phyloP scores from a whole-genome alignment of 1,284 basidiomycete species.

The Mycosarcoma mackinlayi region DNA sequence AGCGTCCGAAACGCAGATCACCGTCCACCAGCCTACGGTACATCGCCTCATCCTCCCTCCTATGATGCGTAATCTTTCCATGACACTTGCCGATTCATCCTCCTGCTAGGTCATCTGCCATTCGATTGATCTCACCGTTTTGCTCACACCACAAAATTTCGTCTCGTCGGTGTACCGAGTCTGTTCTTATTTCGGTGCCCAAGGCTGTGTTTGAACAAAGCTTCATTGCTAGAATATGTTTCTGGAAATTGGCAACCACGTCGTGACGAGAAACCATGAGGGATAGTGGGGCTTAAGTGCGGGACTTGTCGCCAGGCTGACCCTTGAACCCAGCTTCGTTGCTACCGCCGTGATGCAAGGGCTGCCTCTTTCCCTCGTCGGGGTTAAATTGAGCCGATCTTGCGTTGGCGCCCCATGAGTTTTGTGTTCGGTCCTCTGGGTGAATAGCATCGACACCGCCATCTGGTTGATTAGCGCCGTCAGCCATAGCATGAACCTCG shows the following conservation, averaged over 20 bases:
- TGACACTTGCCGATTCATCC: no score
- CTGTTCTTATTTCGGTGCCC: no score
- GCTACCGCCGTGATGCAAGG: conserved; percentile 49
- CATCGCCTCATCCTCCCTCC: conserved; percentile 41
- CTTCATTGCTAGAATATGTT: no score
- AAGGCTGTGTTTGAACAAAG: no score
- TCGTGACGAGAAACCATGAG: no score
- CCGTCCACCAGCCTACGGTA: conserved; percentile 40
- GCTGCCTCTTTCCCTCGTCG: conserved; percentile 48
- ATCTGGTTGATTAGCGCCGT: conserved; percentile 35
- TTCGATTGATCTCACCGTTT: no score
- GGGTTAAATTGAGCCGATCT: conserved; percentile 52
- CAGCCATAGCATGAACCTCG: conserved; percentile 47
- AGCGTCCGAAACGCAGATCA: conserved; percentile 7
- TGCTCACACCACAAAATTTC: no score
- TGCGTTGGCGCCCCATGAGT: conserved; percentile 48
- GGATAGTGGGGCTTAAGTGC: conserved; percentile 12
- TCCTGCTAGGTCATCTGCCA: no score
- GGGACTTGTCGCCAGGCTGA: conserved; percentile 26
- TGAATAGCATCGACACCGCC: conserved; percentile 45
- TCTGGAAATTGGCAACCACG: no score
- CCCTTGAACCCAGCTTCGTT: conserved; percentile 53
- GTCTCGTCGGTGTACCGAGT: no score
- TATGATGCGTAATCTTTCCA: conserved; percentile 28
- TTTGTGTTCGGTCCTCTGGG: conserved; percentile 45